Percentiles rank a stretch among this genome's conserved stretches.
phyloP scores from a whole-genome alignment of 805 yeast species.

The Wickerhamiella azymoides region DNA sequence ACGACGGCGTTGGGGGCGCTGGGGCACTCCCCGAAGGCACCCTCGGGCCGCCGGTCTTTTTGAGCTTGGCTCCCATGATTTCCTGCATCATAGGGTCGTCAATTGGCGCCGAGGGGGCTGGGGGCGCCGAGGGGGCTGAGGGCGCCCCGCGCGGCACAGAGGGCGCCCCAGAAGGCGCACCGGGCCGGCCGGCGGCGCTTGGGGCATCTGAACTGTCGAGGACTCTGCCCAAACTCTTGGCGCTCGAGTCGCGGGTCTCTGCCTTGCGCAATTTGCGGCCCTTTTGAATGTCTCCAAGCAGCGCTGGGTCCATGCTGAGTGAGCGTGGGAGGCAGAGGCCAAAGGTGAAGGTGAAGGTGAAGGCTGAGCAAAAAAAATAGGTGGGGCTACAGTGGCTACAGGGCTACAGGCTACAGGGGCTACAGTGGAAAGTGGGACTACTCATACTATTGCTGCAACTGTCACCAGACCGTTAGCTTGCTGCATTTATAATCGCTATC shows the following conservation, averaged over 20 bases:
- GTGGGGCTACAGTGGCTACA: no score
- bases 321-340: neutral
- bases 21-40: conserved; percentile 13
- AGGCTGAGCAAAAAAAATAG: no score
- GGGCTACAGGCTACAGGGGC: no score
- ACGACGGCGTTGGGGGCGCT: neutral
- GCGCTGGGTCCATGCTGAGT: conserved; percentile 19
- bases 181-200: neutral
- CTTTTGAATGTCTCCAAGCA: conserved; percentile 73
- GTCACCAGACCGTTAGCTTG: no score
- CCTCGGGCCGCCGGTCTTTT: neutral
- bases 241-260: conserved; percentile 54
- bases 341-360: no score
- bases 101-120: neutral
- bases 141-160: conserved; percentile 12
- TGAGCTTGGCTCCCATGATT: conserved; percentile 18
- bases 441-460: no score
- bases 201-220: conserved; percentile 17
- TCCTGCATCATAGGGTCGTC: conserved; percentile 11
- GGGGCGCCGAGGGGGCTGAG: conserved; percentile 8
- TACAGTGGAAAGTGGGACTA: no score
- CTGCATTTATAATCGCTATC: no score
- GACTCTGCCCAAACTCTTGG: conserved; percentile 32
- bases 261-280: conserved; percentile 44
- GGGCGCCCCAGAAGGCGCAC: neutral